Conservation (phyloP, 257 asterid species). For the Thymus mandschuricus region DNA sequence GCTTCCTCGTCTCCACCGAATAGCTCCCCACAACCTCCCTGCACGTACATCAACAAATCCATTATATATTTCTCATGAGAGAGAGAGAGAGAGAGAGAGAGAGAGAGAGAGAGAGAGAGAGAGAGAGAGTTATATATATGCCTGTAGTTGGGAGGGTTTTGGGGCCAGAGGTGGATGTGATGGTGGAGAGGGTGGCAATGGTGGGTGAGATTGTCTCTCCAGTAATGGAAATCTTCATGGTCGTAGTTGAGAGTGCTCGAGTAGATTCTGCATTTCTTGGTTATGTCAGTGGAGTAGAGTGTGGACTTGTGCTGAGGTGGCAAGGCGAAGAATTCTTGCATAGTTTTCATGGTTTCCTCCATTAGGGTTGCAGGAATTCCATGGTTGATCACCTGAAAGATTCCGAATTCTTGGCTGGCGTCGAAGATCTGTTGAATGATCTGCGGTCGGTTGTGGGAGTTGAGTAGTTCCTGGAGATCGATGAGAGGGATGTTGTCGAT, state of each 20-base stretch:
- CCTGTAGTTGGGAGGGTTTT: constrained; percentile 57
- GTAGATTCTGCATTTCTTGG: constrained; percentile 49
- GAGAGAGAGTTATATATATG: no score
- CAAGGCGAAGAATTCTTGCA: constrained; percentile 50
- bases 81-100: no score
- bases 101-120: no score
- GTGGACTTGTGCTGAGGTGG: constrained; percentile 46
- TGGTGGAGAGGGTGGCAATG: constrained; percentile 60
- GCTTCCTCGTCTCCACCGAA: constrained; percentile 42
- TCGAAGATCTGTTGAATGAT: constrained; percentile 40
- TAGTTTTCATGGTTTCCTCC: constrained; percentile 52
- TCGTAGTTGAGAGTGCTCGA: constrained; percentile 58
- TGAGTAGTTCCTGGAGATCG: constrained; percentile 37
- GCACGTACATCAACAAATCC: background rate
- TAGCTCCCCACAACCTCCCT: constrained; percentile 57
- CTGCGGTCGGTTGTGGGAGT: constrained; percentile 26
- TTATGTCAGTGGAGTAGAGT: constrained; percentile 39
- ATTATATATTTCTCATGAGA: no score
- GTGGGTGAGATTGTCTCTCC: constrained; percentile 74
- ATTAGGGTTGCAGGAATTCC: constrained; percentile 45
- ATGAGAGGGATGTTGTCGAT: constrained; percentile 43
- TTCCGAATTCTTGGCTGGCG: constrained; percentile 60
- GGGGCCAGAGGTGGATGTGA: constrained; percentile 53
- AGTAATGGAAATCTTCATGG: constrained; percentile 50
- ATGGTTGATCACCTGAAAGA: constrained; percentile 72